Evolutionary conservation across 441 rosid species (phyloP), one percentile per base, ranked within the genome.

Genomic region (Arabidopsis hybrid): DNA sequence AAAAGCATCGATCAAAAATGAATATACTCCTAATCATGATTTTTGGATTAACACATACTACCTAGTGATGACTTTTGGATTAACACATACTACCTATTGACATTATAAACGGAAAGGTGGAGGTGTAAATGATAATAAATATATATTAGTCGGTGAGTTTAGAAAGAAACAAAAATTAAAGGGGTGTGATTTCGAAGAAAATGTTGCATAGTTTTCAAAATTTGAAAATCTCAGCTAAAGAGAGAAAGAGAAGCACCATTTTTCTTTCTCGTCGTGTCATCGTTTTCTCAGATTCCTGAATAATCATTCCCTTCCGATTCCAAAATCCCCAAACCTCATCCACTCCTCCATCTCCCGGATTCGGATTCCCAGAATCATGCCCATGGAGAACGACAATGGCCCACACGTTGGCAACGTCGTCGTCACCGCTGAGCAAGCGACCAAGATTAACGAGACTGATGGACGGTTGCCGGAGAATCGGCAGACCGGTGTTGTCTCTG

Each of bases 311-410:
- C 35, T 67, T 55, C 59, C 72, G 75, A 78, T 73, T 7, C 77
- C 71, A 55, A 45, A 45, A 69, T 11, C 36, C 72, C 71, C 32
- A 26, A 60, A 7, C 4, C 76, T 38, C 52, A 21, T 11, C 8
- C 0, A 42, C 36, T 18, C 47, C 59, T 26, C 47, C 51, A 38
- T 67, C 65, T 58, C 43, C 59, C 26, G 1, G 38, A 8, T 16
- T 63, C 72, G 49, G 78, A 78, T 73, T 78, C 26, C 67, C 17
- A 34, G 40, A 69, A 43, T 57, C 76, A 73, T 74, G 78, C 72
- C 79, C 60, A 69, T 79, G 79, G 79, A 74, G 76, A 79, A 79
- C 72, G 69, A 74, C 69, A 79, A 65, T 16, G 72, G 71, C 76
- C 26, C 26, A 21, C 64, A 40, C 46, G 68, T 12, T n/a, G 8